Evolutionary conservation across 306 rosid genomes (phyloP), one percentile per base, ranked within the genome.

Genomic region (Lablab purpureus): DNA sequence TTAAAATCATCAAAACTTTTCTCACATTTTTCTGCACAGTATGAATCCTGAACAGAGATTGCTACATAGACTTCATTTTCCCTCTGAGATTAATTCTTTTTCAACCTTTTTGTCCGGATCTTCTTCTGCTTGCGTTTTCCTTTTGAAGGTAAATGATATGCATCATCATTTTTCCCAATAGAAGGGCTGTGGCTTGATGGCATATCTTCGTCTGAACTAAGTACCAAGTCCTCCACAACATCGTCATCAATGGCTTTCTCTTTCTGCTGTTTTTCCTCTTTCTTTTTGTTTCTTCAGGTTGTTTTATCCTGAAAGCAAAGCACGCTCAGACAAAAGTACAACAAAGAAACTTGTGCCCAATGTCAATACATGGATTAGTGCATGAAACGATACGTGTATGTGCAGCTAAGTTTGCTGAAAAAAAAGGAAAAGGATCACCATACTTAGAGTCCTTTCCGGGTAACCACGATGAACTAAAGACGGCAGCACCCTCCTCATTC

Each of bases 381-480:
- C 73, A 43, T 7, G 67, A n/a, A 54, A 69, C 22, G 41, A 55
- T 5, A 2, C 12, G 17, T 12, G 36, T 71, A 36, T 37, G 47
- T n/a, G 21, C 71, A 75, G 46, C 76, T 22, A 45, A 27, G 58
- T 73, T 81, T 62, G 37, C 59, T 55, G 40, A n/a, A 4, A 37
- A 43, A 75, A 52, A 74, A 18, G 36, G 51, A 75, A 51, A 74
- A 18, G 46, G 28, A 49, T 40, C 72, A 54, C 17, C 86, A 62
- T 88, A 95, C 97, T 84, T 90, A 17, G 90, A 43, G 56, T 75
- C 87, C 36, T 72, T 87, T 88, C 99, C 97, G 0, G 99, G 98
- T 73, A 95, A 82, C 99, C 99, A 95, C 41, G 98, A 83, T 40
- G 98, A 95, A 70, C 88, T 85, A 85, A 95, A 93, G 76, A 81